A percentile compares a stretch with the other conserved stretches of the same genome.
Conservation (phyloP, 352 stramenopile genomes). For the Hyaloperonospora arabidopsidis region DNA sequence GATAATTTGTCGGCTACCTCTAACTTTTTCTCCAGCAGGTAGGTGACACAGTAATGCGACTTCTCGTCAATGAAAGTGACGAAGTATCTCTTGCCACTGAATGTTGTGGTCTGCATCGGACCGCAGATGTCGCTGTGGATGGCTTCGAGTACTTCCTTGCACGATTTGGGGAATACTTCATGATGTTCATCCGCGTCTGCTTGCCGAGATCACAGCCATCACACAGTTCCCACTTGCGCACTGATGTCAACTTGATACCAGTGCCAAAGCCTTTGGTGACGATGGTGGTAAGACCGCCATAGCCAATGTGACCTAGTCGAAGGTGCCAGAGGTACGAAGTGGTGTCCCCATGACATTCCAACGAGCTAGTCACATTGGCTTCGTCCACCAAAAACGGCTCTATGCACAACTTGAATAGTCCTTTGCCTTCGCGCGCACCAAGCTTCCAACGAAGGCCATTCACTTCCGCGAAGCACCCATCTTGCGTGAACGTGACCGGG, state of each 20-base stretch:
- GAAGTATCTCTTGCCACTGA: neutral
- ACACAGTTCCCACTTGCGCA: neutral
- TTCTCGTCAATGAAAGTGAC: neutral
- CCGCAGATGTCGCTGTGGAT: neutral
- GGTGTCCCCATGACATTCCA: neutral
- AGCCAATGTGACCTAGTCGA: no score
- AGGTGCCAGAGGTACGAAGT: slow-evolving; percentile 1
- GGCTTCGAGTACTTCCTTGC: neutral
- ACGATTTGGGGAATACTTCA: neutral
- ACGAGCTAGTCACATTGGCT: neutral
- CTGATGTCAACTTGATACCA: neutral
- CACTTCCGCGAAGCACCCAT: neutral
- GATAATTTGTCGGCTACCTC: neutral
- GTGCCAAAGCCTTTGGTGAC: neutral
- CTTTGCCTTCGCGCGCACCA: neutral
- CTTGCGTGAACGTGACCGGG: neutral
- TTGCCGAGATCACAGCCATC: neutral
- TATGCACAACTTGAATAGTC: neutral
- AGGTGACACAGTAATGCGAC: neutral
- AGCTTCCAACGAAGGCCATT: neutral
- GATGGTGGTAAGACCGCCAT: neutral
- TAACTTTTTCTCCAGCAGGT: neutral
- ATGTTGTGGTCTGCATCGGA: no score
- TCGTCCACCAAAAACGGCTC: neutral
- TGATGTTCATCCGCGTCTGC: neutral